Conservation (phyloP, 2,329 filamentous ascomycete genomes). For the Aureobasidium sp. region DNA sequence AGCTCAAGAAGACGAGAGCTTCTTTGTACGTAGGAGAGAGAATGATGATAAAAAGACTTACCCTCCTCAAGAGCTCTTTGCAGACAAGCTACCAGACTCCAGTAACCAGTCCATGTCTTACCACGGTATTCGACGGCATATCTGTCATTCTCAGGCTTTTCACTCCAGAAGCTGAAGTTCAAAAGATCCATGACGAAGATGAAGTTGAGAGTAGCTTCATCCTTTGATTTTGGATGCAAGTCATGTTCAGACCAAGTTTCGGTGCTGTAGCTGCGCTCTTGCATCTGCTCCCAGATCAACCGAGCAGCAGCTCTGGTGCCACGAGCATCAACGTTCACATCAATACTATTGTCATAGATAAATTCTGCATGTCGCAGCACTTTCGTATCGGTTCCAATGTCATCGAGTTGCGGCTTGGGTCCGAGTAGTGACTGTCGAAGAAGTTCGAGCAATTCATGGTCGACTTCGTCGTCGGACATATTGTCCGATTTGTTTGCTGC, state of each 20-base stretch:
- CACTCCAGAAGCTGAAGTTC: slow-evolving; percentile 94
- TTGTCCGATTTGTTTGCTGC: not conserved
- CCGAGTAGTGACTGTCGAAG: slow-evolving; percentile 73
- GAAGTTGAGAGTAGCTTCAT: slow-evolving; percentile 69
- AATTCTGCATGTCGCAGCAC: slow-evolving; percentile 77
- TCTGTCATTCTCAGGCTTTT: slow-evolving; percentile 58
- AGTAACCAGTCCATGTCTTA: slow-evolving; percentile 86
- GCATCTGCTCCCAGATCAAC: slow-evolving; percentile 73
- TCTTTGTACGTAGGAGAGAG: not conserved
- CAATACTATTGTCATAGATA: slow-evolving; percentile 86
- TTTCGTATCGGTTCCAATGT: slow-evolving; percentile 59
- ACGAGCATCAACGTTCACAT: slow-evolving; percentile 79
- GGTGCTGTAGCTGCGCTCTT: slow-evolving; percentile 73
- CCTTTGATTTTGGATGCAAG: slow-evolving; percentile 76
- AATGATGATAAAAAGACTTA: slow-evolving; percentile 30
- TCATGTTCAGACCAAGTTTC: slow-evolving; percentile 83
- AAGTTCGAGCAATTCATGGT: slow-evolving; percentile 78
- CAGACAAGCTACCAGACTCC: slow-evolving; percentile 81
- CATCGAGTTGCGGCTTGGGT: slow-evolving; percentile 20
- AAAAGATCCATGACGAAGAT: slow-evolving; percentile 96
- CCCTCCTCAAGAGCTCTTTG: slow-evolving; percentile 85
- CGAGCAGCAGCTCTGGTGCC: slow-evolving; percentile 76
- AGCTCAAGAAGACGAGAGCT: not conserved
- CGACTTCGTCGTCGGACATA: slow-evolving; percentile 90
- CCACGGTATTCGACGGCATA: slow-evolving; percentile 79